Percentiles rank a stretch among this genome's conserved stretches.
Evolutionary conservation across 2,329 filamentous ascomycete species (phyloP).

Genomic region (Colletotrichum incanum): DNA sequence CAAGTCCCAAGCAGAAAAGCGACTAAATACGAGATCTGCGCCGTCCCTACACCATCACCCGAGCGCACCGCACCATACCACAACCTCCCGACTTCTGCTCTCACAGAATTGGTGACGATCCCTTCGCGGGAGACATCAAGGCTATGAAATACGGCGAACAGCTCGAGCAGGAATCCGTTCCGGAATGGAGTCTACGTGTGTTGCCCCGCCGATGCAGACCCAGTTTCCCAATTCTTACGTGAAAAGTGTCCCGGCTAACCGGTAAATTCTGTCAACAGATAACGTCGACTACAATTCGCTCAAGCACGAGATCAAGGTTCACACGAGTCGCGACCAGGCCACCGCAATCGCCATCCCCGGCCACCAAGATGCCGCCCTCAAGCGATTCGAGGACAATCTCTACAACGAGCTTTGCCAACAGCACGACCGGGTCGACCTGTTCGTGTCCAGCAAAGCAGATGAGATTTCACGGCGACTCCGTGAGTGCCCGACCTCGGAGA

Average conservation of each 20-base stretch:
- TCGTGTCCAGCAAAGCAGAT: conserved; percentile 84
- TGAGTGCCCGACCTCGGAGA: conserved; percentile 49
- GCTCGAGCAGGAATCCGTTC: conserved; percentile 82
- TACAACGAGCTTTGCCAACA: conserved; percentile 80
- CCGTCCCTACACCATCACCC: conserved; percentile 15
- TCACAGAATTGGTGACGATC: conserved; percentile 34
- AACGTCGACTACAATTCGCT: conserved; percentile 93
- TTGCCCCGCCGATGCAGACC: conserved; percentile 15
- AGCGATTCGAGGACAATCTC: conserved; percentile 80
- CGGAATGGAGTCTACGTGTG: conserved; percentile 84
- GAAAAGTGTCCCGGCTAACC: conserved; percentile 21
- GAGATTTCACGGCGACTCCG: conserved; percentile 81
- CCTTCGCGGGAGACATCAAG: conserved; percentile 21
- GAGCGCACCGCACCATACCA: not conserved
- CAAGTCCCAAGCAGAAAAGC: conserved; percentile 25
- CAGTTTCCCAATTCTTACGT: conserved; percentile 5
- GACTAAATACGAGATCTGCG: conserved; percentile 39
- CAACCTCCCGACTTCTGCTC: not conserved
- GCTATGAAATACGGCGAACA: conserved; percentile 84
- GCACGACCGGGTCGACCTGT: conserved; percentile 83
- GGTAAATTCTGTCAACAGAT: conserved; percentile 62
- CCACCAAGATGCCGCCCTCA: conserved; percentile 71
- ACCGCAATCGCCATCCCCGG: conserved; percentile 82
- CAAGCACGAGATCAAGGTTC: conserved; percentile 86
- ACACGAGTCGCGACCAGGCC: conserved; percentile 81